Evolutionary conservation across 441 rosid species (phyloP).

Genomic region (Pelargonium myrrhifolium): DNA sequence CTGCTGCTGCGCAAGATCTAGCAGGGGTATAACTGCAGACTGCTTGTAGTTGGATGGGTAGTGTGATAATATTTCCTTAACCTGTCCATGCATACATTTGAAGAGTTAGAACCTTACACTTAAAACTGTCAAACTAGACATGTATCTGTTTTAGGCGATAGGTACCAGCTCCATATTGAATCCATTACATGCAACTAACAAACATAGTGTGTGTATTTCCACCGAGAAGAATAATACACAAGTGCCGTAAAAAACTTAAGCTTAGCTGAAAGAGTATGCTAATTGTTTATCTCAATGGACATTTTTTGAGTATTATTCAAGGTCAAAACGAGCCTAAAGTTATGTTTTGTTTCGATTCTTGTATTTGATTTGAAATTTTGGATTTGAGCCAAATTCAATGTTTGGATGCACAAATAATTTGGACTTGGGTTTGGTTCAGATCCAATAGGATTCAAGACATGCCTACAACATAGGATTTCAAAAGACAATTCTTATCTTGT

Average conservation of each 20-base stretch:
- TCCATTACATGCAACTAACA: neutral
- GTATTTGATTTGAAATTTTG: too few relatives aligned
- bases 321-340: neutral
- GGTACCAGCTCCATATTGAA: neutral
- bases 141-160: too few relatives aligned
- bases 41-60: slow-evolving; percentile 98
- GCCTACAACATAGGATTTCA: too few relatives aligned
- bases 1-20: slow-evolving; percentile 99
- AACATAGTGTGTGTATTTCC: neutral
- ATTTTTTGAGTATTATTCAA: neutral
- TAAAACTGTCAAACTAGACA: neutral
- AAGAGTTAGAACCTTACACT: slow-evolving; percentile 6
- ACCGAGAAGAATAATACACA: neutral
- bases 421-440: too few relatives aligned
- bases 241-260: neutral
- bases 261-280: neutral
- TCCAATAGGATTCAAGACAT: too few relatives aligned
- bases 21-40: slow-evolving; percentile 92
- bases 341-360: too few relatives aligned
- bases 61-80: slow-evolving; percentile 83
- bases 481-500: too few relatives aligned
- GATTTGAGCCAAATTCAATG: too few relatives aligned
- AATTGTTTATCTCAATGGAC: neutral
- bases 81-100: slow-evolving; percentile 33
- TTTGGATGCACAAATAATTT: too few relatives aligned